phyloP scores from a whole-genome alignment of 495 filamentous ascomycete genomes.

The Penicillium paxilli region DNA sequence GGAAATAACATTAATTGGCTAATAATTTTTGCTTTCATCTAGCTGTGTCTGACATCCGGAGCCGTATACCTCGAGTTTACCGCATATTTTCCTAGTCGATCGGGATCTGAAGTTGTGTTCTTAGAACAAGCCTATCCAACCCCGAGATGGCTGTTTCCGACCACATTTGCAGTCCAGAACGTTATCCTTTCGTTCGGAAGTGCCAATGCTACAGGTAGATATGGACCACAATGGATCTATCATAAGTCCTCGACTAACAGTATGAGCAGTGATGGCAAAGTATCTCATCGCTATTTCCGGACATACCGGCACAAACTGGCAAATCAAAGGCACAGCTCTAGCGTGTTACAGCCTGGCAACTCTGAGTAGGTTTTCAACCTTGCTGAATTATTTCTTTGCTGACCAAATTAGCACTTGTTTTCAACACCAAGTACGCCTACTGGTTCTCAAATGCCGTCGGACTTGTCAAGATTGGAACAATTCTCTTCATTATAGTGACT shows the following conservation, averaged over 20 bases:
- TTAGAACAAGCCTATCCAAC: slow-evolving; percentile 56
- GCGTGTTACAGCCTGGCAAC: slow-evolving; percentile 26
- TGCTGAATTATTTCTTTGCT: background rate
- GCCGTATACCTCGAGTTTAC: slow-evolving; percentile 53
- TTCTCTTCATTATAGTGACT: slow-evolving; percentile 53
- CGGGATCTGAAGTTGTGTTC: slow-evolving; percentile 56
- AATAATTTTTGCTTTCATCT: slow-evolving; percentile 2
- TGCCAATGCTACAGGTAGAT: background rate
- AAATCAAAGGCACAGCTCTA: slow-evolving; percentile 55
- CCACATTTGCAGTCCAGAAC: slow-evolving; percentile 49
- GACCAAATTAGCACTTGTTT: slow-evolving; percentile 11
- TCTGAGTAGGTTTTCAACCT: background rate
- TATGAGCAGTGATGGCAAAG: slow-evolving; percentile 44
- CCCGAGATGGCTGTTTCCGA: slow-evolving; percentile 52
- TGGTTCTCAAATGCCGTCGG: slow-evolving; percentile 10
- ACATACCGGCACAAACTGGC: slow-evolving; percentile 43
- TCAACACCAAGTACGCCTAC: slow-evolving; percentile 30
- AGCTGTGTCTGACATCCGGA: slow-evolving; percentile 52
- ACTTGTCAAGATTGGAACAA: slow-evolving; percentile 38
- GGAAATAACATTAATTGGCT: background rate
- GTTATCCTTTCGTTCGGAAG: slow-evolving; percentile 24
- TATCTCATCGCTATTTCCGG: slow-evolving; percentile 51
- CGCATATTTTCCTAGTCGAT: slow-evolving; percentile 54
- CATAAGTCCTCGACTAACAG: background rate
- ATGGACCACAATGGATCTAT: background rate